Conservation (phyloP, 2,329 filamentous ascomycete species). For the Sordariomycetes sp. region DNA sequence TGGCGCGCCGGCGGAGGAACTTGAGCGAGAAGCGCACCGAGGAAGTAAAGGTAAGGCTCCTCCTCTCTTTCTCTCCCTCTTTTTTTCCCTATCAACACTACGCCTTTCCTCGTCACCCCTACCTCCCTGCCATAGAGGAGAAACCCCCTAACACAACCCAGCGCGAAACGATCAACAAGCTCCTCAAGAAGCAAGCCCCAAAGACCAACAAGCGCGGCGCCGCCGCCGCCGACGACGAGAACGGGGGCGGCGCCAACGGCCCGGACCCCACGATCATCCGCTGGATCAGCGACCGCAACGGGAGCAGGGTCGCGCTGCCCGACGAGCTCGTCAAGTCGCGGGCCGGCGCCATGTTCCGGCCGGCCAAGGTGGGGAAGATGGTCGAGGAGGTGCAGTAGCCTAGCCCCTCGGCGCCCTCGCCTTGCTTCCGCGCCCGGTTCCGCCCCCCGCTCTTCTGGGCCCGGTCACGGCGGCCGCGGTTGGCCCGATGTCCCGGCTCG, state of each 20-base stretch:
- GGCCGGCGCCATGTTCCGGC: slow-evolving; percentile 45
- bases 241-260: slow-evolving; percentile 36
- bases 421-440: not conserved
- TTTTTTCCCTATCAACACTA: too few species aligned
- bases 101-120: not conserved
- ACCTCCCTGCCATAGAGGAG: not conserved
- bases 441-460: not conserved
- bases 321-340: slow-evolving; percentile 57
- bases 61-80: not conserved
- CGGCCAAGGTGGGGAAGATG: slow-evolving; percentile 31
- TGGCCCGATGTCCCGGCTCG: too few species aligned
- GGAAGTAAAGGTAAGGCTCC: slow-evolving; percentile 44
- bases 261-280: slow-evolving; percentile 54
- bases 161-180: slow-evolving; percentile 88
- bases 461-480: too few species aligned
- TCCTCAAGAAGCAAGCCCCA: slow-evolving; percentile 75
- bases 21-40: slow-evolving; percentile 55
- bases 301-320: slow-evolving; percentile 53
- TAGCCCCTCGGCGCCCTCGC: not conserved
- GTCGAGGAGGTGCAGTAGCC: slow-evolving; percentile 40
- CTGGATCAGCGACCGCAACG: slow-evolving; percentile 59
- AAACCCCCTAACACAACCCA: slow-evolving; percentile 18
- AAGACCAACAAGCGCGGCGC: slow-evolving; percentile 54
- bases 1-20: slow-evolving; percentile 50
- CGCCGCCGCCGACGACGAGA: slow-evolving; percentile 20